phyloP scores from a whole-genome alignment of 1,139 yeast species.

The Waltiozyma sp. region DNA sequence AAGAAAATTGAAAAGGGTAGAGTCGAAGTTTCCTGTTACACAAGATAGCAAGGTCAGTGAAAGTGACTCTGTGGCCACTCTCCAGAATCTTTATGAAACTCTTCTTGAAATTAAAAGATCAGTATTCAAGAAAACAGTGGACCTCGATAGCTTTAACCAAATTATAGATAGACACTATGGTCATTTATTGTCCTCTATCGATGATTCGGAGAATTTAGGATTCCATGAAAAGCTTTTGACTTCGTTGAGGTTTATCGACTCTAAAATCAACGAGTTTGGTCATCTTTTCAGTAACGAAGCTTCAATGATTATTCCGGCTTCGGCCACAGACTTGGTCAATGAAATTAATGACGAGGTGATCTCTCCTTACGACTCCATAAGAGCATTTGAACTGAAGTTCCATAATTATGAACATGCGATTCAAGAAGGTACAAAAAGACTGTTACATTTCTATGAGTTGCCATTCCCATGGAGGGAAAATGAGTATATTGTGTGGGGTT shows the following conservation, averaged over 20 bases:
- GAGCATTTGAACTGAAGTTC: conserved; percentile 28
- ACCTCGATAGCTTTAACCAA: conserved; percentile 36
- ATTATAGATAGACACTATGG: conserved; percentile 48
- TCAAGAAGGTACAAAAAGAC: conserved; percentile 40
- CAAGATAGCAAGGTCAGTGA: conserved; percentile 3
- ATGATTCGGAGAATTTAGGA: conserved; percentile 11
- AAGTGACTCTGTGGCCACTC: conserved; percentile 13
- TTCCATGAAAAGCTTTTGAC: conserved; percentile 34
- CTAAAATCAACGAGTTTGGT: conserved; percentile 42
- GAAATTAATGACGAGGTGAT: conserved; percentile 1
- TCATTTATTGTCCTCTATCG: conserved; percentile 26
- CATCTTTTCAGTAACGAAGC: conserved; percentile 27
- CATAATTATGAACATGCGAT: conserved; percentile 55
- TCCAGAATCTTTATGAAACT: conserved; percentile 21
- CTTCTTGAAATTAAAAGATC: conserved; percentile 17
- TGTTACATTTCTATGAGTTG: conserved; percentile 73
- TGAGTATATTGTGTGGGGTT: conserved; percentile 73
- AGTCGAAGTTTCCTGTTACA: conserved; percentile 32
- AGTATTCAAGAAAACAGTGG: conserved; percentile 16
- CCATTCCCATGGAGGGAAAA: conserved; percentile 94
- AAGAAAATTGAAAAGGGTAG: conserved; percentile 38
- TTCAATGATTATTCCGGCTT: conserved; percentile 8
- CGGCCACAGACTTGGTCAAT: background rate
- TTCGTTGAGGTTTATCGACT: conserved; percentile 46
- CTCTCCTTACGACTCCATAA: conserved; percentile 18